phyloP scores from a whole-genome alignment of 768 basidiomycete genomes.

The Lanmaoa pseudosensibilis region DNA sequence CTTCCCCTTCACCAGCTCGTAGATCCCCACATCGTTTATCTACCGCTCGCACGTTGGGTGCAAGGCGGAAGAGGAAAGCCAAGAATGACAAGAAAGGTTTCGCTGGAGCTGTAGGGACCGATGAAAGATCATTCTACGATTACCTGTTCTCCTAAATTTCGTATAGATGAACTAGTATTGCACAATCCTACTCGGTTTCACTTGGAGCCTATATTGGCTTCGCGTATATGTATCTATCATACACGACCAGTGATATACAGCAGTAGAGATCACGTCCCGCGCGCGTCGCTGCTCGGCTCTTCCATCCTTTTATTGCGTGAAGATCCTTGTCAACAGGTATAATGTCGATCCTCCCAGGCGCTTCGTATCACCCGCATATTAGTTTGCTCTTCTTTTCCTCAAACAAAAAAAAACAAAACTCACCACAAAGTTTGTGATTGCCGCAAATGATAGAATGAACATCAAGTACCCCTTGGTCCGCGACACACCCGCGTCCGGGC shows the following conservation, averaged over 20 bases:
- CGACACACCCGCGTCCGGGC: conserved; percentile 43
- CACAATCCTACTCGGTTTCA: background rate
- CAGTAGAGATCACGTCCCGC: background rate
- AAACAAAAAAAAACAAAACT: conserved; percentile 14
- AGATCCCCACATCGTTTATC: conserved; percentile 29
- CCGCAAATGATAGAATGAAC: conserved; percentile 80
- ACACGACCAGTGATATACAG: conserved; percentile 5
- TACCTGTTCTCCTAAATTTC: conserved; percentile 42
- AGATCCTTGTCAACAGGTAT: conserved; percentile 50
- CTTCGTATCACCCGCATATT: conserved; percentile 30
- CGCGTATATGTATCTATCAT: conserved; percentile 1
- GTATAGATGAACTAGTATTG: background rate
- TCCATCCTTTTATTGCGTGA: conserved; percentile 42
- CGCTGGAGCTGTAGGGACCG: conserved; percentile 14
- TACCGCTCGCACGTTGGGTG: conserved; percentile 10
- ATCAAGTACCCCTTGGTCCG: conserved; percentile 74
- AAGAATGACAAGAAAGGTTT: conserved; percentile 14
- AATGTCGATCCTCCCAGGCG: conserved; percentile 60
- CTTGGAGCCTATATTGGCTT: background rate
- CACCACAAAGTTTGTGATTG: conserved; percentile 68
- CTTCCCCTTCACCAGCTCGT: conserved; percentile 57
- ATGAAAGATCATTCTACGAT: conserved; percentile 40
- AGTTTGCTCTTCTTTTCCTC: background rate
- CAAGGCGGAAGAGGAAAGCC: conserved; percentile 18
- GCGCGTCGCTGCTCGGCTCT: background rate